These are phyloP conservation scores for Monosporascus sp. DNA, from an alignment of 2,329 filamentous ascomycete species.

Conservation along the genomic window DNA sequence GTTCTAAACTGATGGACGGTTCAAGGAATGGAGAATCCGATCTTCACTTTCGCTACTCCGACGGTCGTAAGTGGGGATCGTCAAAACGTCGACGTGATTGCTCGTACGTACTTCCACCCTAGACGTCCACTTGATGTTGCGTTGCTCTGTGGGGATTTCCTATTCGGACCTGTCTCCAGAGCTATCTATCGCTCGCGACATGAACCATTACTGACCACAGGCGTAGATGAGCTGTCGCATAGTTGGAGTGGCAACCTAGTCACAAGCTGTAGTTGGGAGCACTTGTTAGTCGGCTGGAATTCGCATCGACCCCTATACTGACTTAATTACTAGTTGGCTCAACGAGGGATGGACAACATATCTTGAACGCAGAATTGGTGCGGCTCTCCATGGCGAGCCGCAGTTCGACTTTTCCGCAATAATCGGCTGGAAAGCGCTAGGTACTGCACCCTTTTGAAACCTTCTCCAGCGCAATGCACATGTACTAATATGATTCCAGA, in stretches of 20 bases:
- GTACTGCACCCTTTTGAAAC: slow-evolving; percentile 27
- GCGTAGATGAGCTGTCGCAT: slow-evolving; percentile 49
- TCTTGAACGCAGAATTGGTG: slow-evolving; percentile 78
- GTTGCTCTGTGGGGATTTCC: slow-evolving; percentile 9
- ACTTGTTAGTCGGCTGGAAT: slow-evolving; percentile 49
- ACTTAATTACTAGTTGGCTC: slow-evolving; percentile 45
- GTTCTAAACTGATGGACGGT: slow-evolving; percentile 8
- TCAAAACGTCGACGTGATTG: slow-evolving; percentile 93
- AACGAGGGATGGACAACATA: slow-evolving; percentile 92
- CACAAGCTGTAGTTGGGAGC: slow-evolving; percentile 74
- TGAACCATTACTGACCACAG: neutral
- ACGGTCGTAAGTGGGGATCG: slow-evolving; percentile 87
- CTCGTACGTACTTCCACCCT: slow-evolving; percentile 50
- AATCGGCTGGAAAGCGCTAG: slow-evolving; percentile 87
- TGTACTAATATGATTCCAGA: slow-evolving; percentile 33
- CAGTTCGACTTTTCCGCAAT: slow-evolving; percentile 93
- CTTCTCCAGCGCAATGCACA: neutral
- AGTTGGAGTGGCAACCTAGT: slow-evolving; percentile 89
- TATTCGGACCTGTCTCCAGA: neutral
- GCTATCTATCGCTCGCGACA: neutral
- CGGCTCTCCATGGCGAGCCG: slow-evolving; percentile 71
- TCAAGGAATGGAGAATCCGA: slow-evolving; percentile 78
- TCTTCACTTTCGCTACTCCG: slow-evolving; percentile 92
- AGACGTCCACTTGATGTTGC: slow-evolving; percentile 28
- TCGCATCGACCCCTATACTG: slow-evolving; percentile 3